Conservation (phyloP, 2,329 filamentous ascomycete genomes). For the Aspergillus sp. region DNA sequence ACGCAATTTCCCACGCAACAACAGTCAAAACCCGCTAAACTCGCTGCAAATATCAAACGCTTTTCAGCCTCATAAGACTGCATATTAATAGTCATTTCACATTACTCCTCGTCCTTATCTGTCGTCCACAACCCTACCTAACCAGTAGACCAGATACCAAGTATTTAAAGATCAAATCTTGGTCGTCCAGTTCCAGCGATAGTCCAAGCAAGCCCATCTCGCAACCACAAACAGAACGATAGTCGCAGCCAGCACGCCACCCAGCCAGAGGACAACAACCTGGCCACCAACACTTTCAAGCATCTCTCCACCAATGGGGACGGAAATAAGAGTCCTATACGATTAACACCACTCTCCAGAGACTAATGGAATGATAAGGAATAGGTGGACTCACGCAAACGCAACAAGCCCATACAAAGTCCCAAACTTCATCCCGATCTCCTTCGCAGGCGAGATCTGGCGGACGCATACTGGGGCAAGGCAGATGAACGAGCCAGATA, state of each 20-base stretch:
- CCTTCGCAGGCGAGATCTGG: conserved; percentile 48
- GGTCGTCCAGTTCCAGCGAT: conserved; percentile 39
- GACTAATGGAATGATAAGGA: not conserved
- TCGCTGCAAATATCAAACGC: too few relatives aligned
- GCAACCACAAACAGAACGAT: conserved; percentile 34
- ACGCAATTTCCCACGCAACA: too few relatives aligned
- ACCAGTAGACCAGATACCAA: too few relatives aligned
- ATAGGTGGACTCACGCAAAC: conserved; percentile 37
- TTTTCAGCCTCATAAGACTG: too few relatives aligned
- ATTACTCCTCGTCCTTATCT: too few relatives aligned
- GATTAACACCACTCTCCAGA: not conserved
- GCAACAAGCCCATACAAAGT: conserved; percentile 52
- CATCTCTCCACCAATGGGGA: conserved; percentile 52
- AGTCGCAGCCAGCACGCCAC: conserved; percentile 43
- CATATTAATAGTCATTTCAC: too few relatives aligned
- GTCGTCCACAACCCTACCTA: too few relatives aligned
- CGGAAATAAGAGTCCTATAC: conserved; percentile 44
- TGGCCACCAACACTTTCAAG: conserved; percentile 47
- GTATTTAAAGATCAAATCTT: not conserved
- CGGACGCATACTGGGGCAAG: conserved; percentile 49
- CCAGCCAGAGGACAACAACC: conserved; percentile 48
- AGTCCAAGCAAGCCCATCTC: conserved; percentile 40
- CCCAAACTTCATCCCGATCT: conserved; percentile 50
- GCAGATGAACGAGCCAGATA: conserved; percentile 49
- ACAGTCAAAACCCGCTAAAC: too few relatives aligned